phyloP scores from a whole-genome alignment of 2,329 filamentous ascomycete species.

The Hirsutella rhossiliensis region DNA sequence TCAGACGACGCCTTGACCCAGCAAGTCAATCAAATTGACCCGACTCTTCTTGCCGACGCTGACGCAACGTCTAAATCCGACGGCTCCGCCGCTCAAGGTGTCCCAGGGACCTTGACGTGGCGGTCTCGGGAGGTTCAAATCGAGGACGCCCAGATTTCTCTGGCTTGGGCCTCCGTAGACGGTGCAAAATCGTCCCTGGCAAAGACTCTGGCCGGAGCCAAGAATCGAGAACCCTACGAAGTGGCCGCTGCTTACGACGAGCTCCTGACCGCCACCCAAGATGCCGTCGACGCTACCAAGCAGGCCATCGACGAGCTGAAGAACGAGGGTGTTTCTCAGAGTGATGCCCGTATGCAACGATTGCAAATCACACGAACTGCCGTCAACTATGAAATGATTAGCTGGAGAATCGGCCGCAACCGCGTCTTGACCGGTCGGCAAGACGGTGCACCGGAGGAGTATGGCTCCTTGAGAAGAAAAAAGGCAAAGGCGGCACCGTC shows the following conservation, averaged over 20 bases:
- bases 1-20: constrained; percentile 49
- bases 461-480: constrained; percentile 38
- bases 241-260: constrained; percentile 82
- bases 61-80: constrained; percentile 35
- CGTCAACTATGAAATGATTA: constrained; percentile 87
- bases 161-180: constrained; percentile 62
- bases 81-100: constrained; percentile 36
- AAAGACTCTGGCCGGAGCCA: constrained; percentile 31
- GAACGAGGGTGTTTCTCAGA: constrained; percentile 70
- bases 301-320: constrained; percentile 83
- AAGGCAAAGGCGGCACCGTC: constrained; percentile 19
- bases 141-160: constrained; percentile 84
- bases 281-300: constrained; percentile 88
- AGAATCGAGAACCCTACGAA: constrained; percentile 43
- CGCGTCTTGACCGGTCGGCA: constrained; percentile 72
- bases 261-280: constrained; percentile 80
- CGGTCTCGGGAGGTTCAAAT: constrained; percentile 74
- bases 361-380: constrained; percentile 86
- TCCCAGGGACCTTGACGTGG: constrained; percentile 73
- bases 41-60: constrained; percentile 49
- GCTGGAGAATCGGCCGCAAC: constrained; percentile 90
- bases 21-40: constrained; percentile 59
- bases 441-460: constrained; percentile 57
- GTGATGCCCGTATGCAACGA: constrained; percentile 80
- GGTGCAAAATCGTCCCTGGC: constrained; percentile 37